These are phyloP conservation scores for Symbiodinium pilosum DNA, from an alignment of 73 alveolate genomes.

Conservation along the genomic window DNA sequence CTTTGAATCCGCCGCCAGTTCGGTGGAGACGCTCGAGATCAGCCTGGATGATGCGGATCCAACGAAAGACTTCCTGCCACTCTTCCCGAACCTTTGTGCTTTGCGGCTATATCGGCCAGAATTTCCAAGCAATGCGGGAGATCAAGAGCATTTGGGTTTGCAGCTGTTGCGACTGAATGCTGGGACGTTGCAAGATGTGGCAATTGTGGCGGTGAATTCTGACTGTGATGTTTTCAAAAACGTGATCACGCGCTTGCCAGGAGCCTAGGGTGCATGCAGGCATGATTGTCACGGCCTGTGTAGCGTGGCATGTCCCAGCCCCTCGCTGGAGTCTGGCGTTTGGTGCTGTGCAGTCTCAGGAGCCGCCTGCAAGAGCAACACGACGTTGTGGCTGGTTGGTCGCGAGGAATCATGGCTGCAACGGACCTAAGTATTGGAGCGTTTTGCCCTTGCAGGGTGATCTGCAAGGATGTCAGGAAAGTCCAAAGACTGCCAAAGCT, in stretches of 20 bases:
- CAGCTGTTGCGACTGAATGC: background rate
- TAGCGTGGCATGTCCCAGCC: too few species aligned
- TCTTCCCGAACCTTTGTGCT: constrained; percentile 18
- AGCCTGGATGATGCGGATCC: constrained; percentile 42
- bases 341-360: too few species aligned
- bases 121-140: background rate
- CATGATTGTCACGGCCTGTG: too few species aligned
- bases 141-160: constrained; percentile 13
- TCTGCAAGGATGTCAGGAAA: too few species aligned
- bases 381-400: background rate
- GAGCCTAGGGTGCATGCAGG: background rate
- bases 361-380: background rate
- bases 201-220: background rate
- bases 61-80: constrained; percentile 9
- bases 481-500: too few species aligned
- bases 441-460: too few species aligned
- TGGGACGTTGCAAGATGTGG: constrained; percentile 42
- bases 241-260: constrained; percentile 2
- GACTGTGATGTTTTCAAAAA: background rate
- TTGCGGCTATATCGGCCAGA: constrained; percentile 44
- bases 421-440: background rate
- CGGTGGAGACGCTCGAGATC: constrained; percentile 36
- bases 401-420: background rate
- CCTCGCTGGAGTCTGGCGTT: too few species aligned
- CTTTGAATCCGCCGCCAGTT: background rate